Evolutionary conservation across 2,329 filamentous ascomycete genomes (phyloP), one percentile per base, ranked within the genome.

Genomic region (Colletotrichum limetticola): DNA sequence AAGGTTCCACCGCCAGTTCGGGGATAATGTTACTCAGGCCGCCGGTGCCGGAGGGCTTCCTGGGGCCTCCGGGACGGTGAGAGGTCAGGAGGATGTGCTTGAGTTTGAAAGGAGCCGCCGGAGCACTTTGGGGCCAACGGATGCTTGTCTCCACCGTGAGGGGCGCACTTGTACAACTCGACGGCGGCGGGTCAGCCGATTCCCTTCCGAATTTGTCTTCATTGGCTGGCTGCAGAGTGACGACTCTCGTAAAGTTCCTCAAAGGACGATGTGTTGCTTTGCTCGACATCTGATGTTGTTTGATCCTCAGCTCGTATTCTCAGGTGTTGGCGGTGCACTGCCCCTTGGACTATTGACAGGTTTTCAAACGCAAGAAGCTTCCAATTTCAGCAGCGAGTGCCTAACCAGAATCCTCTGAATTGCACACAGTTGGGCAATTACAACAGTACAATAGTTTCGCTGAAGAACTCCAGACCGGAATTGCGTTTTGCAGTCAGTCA

Each of bases 1-100:
- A 49, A 28, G 58, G 65, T 68, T 62, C 66, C 70, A 72, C 70
- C 69, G 69, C 65, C 53, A 32, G 57, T 62, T 71, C 59, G 70
- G 70, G 70, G 59, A 46, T 30, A 64, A 56, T 26, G 70, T 69
- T 46, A 56, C 66, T 46, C 53, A 64, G 66, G 55, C 53, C 32
- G 66, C 66, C 66, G 70, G 66, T 69, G 59, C 56, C 66, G 70
- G 59, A 56, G 68, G 52, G 57, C 52, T 19, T 46, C 26, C 24
- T 32, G 65, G 28, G 42, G 26, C 52, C 42, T 32, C 24, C 46
- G 65, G 37, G 53, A 72, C 65, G 55, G 58, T 26, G 58, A 52
- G 42, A 55, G 37, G n/a, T 8, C 28, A 49, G 46, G 32, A 68
- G 64, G 28, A 12, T 49, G 4, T 28, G 22, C 49, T 37, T 14